Base-by-base conservation (phyloP, 83 land plant species). In the Picea abies region DNA sequence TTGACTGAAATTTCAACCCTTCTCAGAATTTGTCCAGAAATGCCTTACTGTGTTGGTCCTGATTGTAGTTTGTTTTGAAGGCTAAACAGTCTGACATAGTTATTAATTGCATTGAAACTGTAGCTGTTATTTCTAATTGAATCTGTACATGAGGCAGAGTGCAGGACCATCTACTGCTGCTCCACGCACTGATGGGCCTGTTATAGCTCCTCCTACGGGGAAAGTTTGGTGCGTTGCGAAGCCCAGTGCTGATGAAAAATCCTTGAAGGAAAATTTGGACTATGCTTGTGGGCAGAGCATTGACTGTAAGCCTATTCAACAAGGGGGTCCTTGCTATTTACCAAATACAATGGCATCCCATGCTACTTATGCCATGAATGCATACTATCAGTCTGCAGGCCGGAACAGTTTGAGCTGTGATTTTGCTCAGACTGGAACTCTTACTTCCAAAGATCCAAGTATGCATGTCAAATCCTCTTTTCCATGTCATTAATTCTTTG, bases 331-430 rank as follows among this genome's bases (percentile, higher is more conserved):
- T 49, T 94, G 94, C 72, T 94, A 81, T 64, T 63, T 71, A 61
- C 93, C 94, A 52, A 88, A 88, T 81, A 94, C 86, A 15, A 75
- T 94, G 19, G 56, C 52, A n/a, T 84, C 91, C 19, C 96, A 94
- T 82, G 92, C 94, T 79, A 84, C 96, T 67, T 94, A 87, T 83
- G 94, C 93, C 60, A 89, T 92, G 90, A 94, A 92, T 76, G 82
- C 79, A 41, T 83, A 85, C 22, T 94, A 86, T 83, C 96, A 94
- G 84, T 56, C 61, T 17, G 29, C 84, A 56, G 90, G 87, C n/a
- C 76, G 72, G 76, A 84, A 92, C 69, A 85, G 86, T 26, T 94
- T 89, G 92, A 86, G 85, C 58, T 94, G 94, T 79, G 93, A 92
- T 60, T 92, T 94, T 87, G 35, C 70, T 37, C 84, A 93, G 22